Evolutionary conservation across 805 yeast species (phyloP), one percentile per base, ranked within the genome.

Genomic region (Candida ovalis): DNA sequence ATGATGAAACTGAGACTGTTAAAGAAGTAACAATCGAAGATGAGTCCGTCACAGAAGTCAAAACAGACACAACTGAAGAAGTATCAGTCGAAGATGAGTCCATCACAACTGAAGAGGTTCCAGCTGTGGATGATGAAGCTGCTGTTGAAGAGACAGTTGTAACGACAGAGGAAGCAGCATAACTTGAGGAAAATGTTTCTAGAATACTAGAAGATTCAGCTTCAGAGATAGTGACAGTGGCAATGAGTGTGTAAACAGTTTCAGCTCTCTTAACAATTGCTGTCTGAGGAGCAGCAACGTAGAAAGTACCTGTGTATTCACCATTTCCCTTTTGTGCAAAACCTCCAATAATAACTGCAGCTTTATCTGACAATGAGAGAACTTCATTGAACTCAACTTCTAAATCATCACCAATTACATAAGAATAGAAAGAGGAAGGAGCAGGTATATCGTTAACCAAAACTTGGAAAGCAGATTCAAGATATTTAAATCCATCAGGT

Each of bases 181-280:
- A n/a, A 32, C 24, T 12, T 21, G 25, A 12, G 12, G 40, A 37
- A 10, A n/a, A 18, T 15, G 28, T 8, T 4, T 24, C 1, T 28
- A 25, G 15, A 42, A 38, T 18, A 28, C 30, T 18, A 12, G 44
- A 18, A 21, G 22, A 18, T 28, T 47, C 52, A 42, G 46, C 57
- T 46, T 18, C 57, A 42, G 46, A 47, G 44, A 27, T 38, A 49
- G 43, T 55, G 35, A 45, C 50, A 45, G 44, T 43, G 10, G 46
- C 40, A 27, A 47, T 49, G 2, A 35, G 24, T 8, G 46, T n/a
- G 23, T 37, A 43, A 13, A 45, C 24, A 13, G 30, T 12, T 12
- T 27, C 30, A 27, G 30, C 30, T 27, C 30, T 27, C 30, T 27
- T 27, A 27, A 12, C 30, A 8, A 8, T 27, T 8, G 30, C 30